Percentiles rank a stretch among this genome's conserved stretches.
These are phyloP conservation scores for Colletotrichum theobromicola DNA, from an alignment of 2,329 filamentous ascomycete species.

Conservation along the genomic window DNA sequence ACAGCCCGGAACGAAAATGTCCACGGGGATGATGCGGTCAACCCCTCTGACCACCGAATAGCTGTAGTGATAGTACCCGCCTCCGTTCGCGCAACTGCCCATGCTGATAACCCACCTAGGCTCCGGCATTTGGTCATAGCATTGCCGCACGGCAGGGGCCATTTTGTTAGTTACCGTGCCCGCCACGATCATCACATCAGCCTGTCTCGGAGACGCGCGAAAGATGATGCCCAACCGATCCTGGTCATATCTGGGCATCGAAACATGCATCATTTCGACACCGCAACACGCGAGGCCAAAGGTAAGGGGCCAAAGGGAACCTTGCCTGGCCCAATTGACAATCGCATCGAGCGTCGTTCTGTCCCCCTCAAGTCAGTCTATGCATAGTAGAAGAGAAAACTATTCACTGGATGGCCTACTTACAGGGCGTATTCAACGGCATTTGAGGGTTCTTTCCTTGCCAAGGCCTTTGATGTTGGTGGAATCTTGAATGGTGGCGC, in stretches of 20 bases:
- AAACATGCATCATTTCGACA: slow-evolving; percentile 69
- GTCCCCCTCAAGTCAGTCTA: not conserved
- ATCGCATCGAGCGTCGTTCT: slow-evolving; percentile 60
- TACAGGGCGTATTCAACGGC: slow-evolving; percentile 25
- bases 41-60: slow-evolving; percentile 71
- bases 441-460: not conserved
- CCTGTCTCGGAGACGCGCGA: slow-evolving; percentile 68
- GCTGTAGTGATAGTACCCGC: slow-evolving; percentile 77
- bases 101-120: slow-evolving; percentile 70
- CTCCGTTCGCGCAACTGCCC: slow-evolving; percentile 75
- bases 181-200: slow-evolving; percentile 71
- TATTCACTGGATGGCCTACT: too few species aligned
- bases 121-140: slow-evolving; percentile 74
- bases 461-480: not conserved
- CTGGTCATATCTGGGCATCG: slow-evolving; percentile 67
- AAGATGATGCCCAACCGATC: slow-evolving; percentile 71
- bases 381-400: not conserved
- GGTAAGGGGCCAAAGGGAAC: slow-evolving; percentile 65
- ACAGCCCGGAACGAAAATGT: slow-evolving; percentile 73
- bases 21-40: slow-evolving; percentile 70
- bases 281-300: slow-evolving; percentile 69
- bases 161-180: slow-evolving; percentile 74
- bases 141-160: slow-evolving; percentile 66
- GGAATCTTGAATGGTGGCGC: not conserved
- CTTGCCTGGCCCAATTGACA: slow-evolving; percentile 62